phyloP scores from a whole-genome alignment of 345 rosid species.

The Bretschneidera sinensis region DNA sequence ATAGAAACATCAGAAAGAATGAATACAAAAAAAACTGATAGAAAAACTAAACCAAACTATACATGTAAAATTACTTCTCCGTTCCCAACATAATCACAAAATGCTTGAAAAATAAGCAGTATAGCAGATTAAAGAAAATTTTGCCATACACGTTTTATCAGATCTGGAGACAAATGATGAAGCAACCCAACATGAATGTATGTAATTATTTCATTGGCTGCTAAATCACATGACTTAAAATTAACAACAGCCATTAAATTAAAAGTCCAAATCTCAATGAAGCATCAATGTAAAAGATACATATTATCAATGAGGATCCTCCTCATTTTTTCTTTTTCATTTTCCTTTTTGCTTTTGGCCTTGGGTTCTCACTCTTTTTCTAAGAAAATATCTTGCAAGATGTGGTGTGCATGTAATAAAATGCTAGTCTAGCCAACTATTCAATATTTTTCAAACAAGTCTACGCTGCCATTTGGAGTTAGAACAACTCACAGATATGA shows the following conservation, averaged over 20 bases:
- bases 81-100: too few relatives aligned
- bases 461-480: not conserved
- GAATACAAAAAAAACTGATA: not conserved
- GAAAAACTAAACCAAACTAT: not conserved
- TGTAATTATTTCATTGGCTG: not conserved
- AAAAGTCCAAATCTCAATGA: too few relatives aligned
- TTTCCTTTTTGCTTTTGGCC: too few relatives aligned
- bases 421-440: not conserved
- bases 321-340: not conserved
- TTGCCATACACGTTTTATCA: not conserved
- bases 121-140: too few relatives aligned
- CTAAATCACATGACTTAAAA: too few relatives aligned
- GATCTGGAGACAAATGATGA: not conserved
- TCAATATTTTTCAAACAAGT: not conserved
- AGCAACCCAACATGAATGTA: not conserved
- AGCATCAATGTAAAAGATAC: not conserved
- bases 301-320: not conserved
- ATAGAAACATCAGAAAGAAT: slow-evolving; percentile 18
- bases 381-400: not conserved
- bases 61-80: too few relatives aligned
- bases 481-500: slow-evolving; percentile 56
- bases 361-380: not conserved
- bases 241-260: too few relatives aligned
- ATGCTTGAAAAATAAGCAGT: too few relatives aligned
- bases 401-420: not conserved